phyloP scores from a whole-genome alignment of 768 basidiomycete species.

The Lentinula sp. region DNA sequence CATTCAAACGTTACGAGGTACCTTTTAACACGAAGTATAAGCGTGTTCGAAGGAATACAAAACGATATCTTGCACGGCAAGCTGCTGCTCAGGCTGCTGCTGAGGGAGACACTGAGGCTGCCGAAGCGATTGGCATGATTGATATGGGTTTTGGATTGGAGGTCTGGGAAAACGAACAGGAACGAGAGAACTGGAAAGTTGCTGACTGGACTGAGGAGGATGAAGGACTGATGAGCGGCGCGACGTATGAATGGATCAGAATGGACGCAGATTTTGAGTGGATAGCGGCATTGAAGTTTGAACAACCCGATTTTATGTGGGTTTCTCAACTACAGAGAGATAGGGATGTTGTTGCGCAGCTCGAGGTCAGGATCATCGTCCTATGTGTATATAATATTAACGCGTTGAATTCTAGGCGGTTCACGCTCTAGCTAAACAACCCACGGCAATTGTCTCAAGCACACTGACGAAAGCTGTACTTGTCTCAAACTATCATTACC shows the following conservation, averaged over 20 bases:
- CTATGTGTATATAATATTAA: neutral
- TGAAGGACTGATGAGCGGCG: conserved; percentile 87
- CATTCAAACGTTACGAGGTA: conserved; percentile 93
- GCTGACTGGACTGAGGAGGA: conserved; percentile 98
- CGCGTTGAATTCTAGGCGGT: conserved; percentile 59
- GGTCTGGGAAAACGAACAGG: conserved; percentile 93
- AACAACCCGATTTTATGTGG: conserved; percentile 99
- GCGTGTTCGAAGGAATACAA: conserved; percentile 91
- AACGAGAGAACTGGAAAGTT: conserved; percentile 92
- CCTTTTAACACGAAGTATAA: conserved; percentile 99
- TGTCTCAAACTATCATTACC: conserved; percentile 93
- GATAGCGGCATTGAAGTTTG: conserved; percentile 89
- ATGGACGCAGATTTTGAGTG: conserved; percentile 99
- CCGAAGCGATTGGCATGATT: conserved; percentile 89
- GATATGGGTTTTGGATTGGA: conserved; percentile 93
- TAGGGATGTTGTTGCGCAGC: conserved; percentile 92
- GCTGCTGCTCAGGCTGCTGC: conserved; percentile 91
- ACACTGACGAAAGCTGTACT: conserved; percentile 90
- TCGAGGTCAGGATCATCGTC: conserved; percentile 62
- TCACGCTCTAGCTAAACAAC: conserved; percentile 73
- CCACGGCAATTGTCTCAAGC: conserved; percentile 82
- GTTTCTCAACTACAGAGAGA: conserved; percentile 93
- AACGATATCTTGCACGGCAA: conserved; percentile 91
- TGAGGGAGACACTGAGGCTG: conserved; percentile 87
- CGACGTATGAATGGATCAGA: conserved; percentile 98